A percentile compares a stretch with the other conserved stretches of the same genome.
Evolutionary conservation across 805 yeast species (phyloP).

Genomic region (Barnettozyma salicaria): DNA sequence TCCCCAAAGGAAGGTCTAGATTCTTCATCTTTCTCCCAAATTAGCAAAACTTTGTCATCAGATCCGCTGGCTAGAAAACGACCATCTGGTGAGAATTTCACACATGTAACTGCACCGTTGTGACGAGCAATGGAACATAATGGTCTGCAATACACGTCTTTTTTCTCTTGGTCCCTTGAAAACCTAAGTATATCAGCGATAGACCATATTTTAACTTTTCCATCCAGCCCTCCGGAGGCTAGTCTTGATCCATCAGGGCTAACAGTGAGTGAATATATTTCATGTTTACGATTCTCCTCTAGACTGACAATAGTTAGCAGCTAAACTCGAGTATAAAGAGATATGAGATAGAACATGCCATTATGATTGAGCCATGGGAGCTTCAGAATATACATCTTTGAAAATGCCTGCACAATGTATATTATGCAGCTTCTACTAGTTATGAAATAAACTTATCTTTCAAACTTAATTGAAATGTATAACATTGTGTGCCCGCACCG

Average conservation of each 20-base stretch:
- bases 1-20: conserved; percentile 57
- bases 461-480: too few species aligned
- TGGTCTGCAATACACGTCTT: conserved; percentile 43
- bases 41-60: conserved; percentile 84
- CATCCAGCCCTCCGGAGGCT: conserved; percentile 93
- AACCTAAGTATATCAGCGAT: conserved; percentile 45
- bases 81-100: conserved; percentile 89
- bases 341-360: conserved; percentile 28
- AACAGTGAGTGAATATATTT: conserved; percentile 77
- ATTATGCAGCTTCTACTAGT: neutral
- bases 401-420: neutral
- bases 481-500: too few species aligned
- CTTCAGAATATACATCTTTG: conserved; percentile 53
- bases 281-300: conserved; percentile 78
- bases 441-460: too few species aligned
- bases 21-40: conserved; percentile 89
- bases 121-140: conserved; percentile 90
- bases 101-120: conserved; percentile 94
- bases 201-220: conserved; percentile 89
- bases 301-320: conserved; percentile 10
- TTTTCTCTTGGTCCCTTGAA: conserved; percentile 18
- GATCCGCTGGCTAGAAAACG: conserved; percentile 90
- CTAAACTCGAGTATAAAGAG: neutral
- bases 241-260: conserved; percentile 77
- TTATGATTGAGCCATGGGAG: conserved; percentile 68